These are phyloP conservation scores for Nepenthes alata DNA, from an alignment of 179 eudicot genomes.

Conservation along the genomic window DNA sequence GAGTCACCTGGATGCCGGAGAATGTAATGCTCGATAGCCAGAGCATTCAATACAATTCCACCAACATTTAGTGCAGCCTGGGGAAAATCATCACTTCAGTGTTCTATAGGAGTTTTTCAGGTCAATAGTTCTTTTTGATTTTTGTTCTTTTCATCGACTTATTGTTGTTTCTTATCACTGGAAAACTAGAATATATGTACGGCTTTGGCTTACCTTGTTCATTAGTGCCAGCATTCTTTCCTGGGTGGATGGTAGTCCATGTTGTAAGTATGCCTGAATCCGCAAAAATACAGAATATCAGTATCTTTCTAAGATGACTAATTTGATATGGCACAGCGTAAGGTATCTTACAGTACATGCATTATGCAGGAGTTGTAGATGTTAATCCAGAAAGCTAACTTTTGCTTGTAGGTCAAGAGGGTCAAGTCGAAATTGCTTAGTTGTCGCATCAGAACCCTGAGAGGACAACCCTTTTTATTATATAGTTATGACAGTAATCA, in stretches of 20 bases:
- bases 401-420: constrained; percentile 62
- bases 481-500: neutral
- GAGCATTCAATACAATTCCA: constrained; percentile 70
- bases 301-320: constrained; percentile 2
- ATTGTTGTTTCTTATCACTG: constrained; percentile 6
- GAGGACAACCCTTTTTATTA: constrained; percentile 1
- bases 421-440: constrained; percentile 58
- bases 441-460: constrained; percentile 55
- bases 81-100: neutral
- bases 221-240: constrained; percentile 51
- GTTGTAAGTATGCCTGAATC: constrained; percentile 63
- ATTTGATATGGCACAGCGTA: constrained; percentile 3
- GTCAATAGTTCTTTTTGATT: neutral
- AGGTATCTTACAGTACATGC: constrained; percentile 78
- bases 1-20: constrained; percentile 62
- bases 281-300: constrained; percentile 8
- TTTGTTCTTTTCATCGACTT: constrained; percentile 4
- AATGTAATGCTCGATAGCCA: constrained; percentile 75
- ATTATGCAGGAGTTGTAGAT: constrained; percentile 80
- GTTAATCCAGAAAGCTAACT: constrained; percentile 95
- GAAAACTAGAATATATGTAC: constrained; percentile 1
- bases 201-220: constrained; percentile 49
- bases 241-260: constrained; percentile 72
- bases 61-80: constrained; percentile 90
- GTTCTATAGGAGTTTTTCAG: too few species aligned